Percentiles rank a stretch among this genome's conserved stretches.
These are phyloP conservation scores for Lentinus brumalis DNA, from an alignment of 768 basidiomycete genomes.

Conservation along the genomic window DNA sequence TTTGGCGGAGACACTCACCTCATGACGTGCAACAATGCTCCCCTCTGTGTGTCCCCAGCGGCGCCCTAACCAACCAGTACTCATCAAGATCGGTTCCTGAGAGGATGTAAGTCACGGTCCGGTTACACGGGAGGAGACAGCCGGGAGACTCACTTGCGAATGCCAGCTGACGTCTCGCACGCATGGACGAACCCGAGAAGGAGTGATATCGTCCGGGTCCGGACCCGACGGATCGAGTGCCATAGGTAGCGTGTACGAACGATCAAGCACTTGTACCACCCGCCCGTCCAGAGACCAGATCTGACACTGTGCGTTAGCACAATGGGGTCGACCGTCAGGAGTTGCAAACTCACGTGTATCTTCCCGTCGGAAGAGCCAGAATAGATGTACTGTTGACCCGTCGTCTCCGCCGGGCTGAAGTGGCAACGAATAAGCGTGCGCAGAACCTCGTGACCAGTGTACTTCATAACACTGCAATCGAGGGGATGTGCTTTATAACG, in stretches of 20 bases:
- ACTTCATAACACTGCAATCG: constrained; percentile 96
- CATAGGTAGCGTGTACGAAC: constrained; percentile 71
- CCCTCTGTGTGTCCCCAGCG: constrained; percentile 44
- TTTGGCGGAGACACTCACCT: constrained; percentile 33
- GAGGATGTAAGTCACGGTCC: not conserved
- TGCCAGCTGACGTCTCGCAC: constrained; percentile 98
- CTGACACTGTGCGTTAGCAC: constrained; percentile 39
- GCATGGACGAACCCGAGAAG: constrained; percentile 43
- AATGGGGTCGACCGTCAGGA: not conserved
- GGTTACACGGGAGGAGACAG: not conserved
- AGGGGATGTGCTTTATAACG: constrained; percentile 68
- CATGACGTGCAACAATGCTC: constrained; percentile 87
- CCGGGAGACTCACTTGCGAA: constrained; percentile 54
- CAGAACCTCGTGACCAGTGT: constrained; percentile 87
- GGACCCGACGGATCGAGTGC: constrained; percentile 70
- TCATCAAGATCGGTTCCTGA: constrained; percentile 89
- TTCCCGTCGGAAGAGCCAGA: constrained; percentile 87
- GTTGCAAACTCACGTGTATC: constrained; percentile 64
- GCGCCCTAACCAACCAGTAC: constrained; percentile 81
- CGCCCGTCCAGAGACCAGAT: constrained; percentile 95
- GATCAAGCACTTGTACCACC: constrained; percentile 81
- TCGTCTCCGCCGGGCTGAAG: constrained; percentile 92
- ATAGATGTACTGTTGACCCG: constrained; percentile 91
- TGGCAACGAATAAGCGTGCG: constrained; percentile 94
- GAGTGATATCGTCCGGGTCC: constrained; percentile 41